A percentile compares a stretch with the other conserved stretches of the same genome.
Evolutionary conservation across 1,284 basidiomycete species (phyloP).

Genomic region (Moesziomyces sp.): DNA sequence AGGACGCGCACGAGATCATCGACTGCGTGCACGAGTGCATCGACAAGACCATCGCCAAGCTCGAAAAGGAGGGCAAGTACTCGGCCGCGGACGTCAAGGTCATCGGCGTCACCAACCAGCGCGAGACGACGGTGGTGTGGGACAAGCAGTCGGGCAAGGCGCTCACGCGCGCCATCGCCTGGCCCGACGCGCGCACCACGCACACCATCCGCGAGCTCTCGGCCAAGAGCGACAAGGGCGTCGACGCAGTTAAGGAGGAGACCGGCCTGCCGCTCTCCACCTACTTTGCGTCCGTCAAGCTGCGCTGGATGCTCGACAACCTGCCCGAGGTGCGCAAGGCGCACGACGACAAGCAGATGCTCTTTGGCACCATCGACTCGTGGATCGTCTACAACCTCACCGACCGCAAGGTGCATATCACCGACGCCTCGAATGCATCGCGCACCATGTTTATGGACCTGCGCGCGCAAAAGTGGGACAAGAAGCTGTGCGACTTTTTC

Average conservation of each 20-base stretch:
- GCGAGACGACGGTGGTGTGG: constrained; percentile 96
- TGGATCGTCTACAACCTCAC: constrained; percentile 94
- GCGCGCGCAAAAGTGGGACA: constrained; percentile 83
- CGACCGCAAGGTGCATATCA: constrained; percentile 86
- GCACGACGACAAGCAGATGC: constrained; percentile 82
- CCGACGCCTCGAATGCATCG: constrained; percentile 96
- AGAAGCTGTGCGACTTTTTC: constrained; percentile 86
- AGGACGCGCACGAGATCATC: constrained; percentile 87
- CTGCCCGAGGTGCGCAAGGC: constrained; percentile 81
- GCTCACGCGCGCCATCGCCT: constrained; percentile 87
- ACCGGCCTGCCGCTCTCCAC: constrained; percentile 71
- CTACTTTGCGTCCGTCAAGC: constrained; percentile 95
- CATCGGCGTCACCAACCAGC: constrained; percentile 97
- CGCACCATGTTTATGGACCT: constrained; percentile 92
- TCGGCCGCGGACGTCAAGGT: constrained; percentile 84
- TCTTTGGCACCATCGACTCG: constrained; percentile 94
- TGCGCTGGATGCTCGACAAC: constrained; percentile 96
- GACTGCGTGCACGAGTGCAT: constrained; percentile 83
- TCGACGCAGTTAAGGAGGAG: constrained; percentile 73
- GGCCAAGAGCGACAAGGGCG: constrained; percentile 79
- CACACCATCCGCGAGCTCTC: constrained; percentile 82
- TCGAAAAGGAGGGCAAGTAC: constrained; percentile 80
- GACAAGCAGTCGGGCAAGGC: constrained; percentile 87
- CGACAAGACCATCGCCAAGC: constrained; percentile 76
- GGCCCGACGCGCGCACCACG: constrained; percentile 93